Conservation (phyloP, 225 moss, liverwort and hornwort species). For the Thuidium tamariscinum region DNA sequence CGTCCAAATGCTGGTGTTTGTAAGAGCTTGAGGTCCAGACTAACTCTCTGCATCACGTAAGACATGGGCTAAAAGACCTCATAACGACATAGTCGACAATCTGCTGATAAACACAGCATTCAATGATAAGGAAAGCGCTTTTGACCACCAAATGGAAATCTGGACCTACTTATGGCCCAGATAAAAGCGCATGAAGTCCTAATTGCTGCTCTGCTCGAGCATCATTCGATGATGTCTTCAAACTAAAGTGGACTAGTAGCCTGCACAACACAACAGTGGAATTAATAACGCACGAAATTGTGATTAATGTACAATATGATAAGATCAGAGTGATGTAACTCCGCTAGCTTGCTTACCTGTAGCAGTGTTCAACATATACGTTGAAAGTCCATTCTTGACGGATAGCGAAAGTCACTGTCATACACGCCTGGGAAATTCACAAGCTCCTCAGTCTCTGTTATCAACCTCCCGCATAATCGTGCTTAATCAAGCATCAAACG, state of each 20-base stretch:
- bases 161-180: background rate
- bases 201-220: background rate
- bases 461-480: conserved; percentile 12
- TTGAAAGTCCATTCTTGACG: background rate
- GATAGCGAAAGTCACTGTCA: conserved; percentile 9
- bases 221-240: conserved; percentile 1
- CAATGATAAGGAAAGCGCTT: background rate
- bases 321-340: background rate
- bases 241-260: background rate
- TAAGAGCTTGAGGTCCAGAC: background rate
- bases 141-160: background rate
- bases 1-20: conserved; percentile 1
- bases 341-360: background rate
- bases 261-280: conserved; percentile 3
- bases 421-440: background rate
- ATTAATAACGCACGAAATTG: background rate
- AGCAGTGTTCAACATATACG: background rate
- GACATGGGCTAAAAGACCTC: background rate
- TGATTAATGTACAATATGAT: background rate
- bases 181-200: background rate
- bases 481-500: conserved; percentile 10
- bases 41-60: background rate
- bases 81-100: background rate
- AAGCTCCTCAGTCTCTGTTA: conserved; percentile 12
- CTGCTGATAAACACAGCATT: conserved; percentile 8